Base-by-base conservation (phyloP, 352 stramenopile species). In the Peronospora farinosa region DNA sequence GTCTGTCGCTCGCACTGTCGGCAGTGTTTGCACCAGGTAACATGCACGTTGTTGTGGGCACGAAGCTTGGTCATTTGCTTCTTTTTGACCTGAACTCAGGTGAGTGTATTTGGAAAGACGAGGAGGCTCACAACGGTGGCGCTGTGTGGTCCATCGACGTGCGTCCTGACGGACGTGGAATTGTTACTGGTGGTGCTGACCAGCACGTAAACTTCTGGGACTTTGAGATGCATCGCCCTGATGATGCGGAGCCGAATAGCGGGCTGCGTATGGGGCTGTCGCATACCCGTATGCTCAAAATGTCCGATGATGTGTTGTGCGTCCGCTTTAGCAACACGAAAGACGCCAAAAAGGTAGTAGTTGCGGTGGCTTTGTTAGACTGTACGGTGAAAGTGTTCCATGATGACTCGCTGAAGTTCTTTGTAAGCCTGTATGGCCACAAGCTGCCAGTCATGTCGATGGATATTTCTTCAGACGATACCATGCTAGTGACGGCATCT, bases 351-450 rank as follows among this genome's bases (percentile, higher is more conserved):
- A 88, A 92, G 51, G 70, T 96, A 10, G 64, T 97, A 17, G 63
- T 97, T 11, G 86, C 85, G 1, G 88, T 97, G 17, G 84, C 89
- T 21, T 67, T 97, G 30, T 58, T 98, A 25, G 97, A 99, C 67
- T 97, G 83, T 54, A 99, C 95, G 0, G 95, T 99, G 44, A 99
- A 99, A 65, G 95, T 99, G 9, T 99, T 99, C 70, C 98, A 98
- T 68, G 95, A 99, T 58, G 97, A 99, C 78, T 97, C 95, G 15
- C 84, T 99, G 42, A 99, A 99, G 71, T 99, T 99, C 65, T 98
- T 98, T 47, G 70, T 99, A 40, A 98, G 86, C 55, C 65, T 99
- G 5, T 99, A 99, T 65, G 97, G 97, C 9, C 97, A 99, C 72
- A 98, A 98, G 55, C 79, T 99, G 40, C 96, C 96, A 0, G 96